Percentiles rank a stretch among this genome's conserved stretches.
phyloP scores from a whole-genome alignment of 2,329 filamentous ascomycete species.

The Arthroderma uncinatum region DNA sequence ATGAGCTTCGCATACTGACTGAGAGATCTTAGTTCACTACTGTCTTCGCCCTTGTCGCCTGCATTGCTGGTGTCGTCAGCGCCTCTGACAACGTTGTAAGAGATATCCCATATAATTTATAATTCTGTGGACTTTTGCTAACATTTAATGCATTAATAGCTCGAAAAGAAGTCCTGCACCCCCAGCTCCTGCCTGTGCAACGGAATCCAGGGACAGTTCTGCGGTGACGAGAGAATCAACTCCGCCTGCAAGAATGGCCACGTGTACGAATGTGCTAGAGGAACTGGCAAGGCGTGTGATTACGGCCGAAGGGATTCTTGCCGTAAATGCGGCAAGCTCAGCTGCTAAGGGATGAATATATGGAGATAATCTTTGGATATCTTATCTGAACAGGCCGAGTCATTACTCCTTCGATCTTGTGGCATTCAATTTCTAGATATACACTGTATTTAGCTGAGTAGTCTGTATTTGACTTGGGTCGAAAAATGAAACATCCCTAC shows the following conservation, averaged over 20 bases:
- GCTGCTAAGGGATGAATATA: constrained; percentile 9
- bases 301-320: constrained; percentile 15
- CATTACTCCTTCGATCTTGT: not conserved
- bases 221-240: constrained; percentile 15
- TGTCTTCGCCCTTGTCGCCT: not conserved
- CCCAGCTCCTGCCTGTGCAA: constrained; percentile 15
- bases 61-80: not conserved
- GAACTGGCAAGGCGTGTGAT: constrained; percentile 14
- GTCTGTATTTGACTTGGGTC: not conserved
- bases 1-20: not conserved
- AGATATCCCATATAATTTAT: not conserved
- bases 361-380: not conserved
- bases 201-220: constrained; percentile 15
- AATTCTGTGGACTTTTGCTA: not conserved
- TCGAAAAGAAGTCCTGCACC: constrained; percentile 14
- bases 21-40: not conserved
- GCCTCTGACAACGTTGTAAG: not conserved
- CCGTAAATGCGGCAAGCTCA: constrained; percentile 13
- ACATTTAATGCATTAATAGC: not conserved
- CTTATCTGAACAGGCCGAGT: not conserved
- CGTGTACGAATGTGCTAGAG: constrained; percentile 14
- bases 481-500: no score
- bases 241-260: constrained; percentile 13
- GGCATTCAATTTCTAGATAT: not conserved
- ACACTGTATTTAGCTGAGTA: not conserved